Evolutionary conservation across 2,329 filamentous ascomycete species (phyloP), one percentile per base, ranked within the genome.

Genomic region (Ascochyta pisi): DNA sequence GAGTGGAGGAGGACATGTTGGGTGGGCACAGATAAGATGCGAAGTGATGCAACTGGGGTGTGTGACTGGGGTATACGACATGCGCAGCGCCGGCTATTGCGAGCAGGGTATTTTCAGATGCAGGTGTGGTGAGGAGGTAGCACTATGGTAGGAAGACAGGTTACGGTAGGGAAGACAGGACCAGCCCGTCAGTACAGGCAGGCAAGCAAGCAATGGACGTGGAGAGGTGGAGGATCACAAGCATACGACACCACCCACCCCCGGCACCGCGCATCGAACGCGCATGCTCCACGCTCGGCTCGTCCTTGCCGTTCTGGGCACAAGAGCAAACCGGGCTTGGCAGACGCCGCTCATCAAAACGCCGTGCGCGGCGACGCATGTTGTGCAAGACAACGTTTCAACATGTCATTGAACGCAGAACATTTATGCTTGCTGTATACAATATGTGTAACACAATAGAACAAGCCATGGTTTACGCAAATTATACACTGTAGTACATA

Each of bases 1-100:
- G 67, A n/a, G 52, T 65, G 12, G 71, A 64, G n/a, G 71, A 66
- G 26, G 73, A 64, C 70, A 73, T 72, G 46, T 15, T 60, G 63
- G 27, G 50, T 24, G 35, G 41, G 16, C 35, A 27, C 9, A 44
- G 53, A 56, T 42, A 43, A 23, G 49, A 47, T 39, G 16, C 26
- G 39, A 34, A 12, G 24, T 13, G 29, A 13, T 55, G 41, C 44
- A 49, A 31, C 53, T 57, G 39, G 53, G 61, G 50, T 52, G 29
- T 54, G 29, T 50, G 38, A 44, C 49, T 37, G 22, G 45, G 24
- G 40, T 35, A 31, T 54, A 61, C 23, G 54, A 44, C 19, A 19
- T 19, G 19, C 19, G 16, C 16, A 16, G 16, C 16, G 19, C 19
- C 19, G 19, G 19, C 19, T 19, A 19, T 19, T 3, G 19, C 40